These are phyloP conservation scores for Metschnikowia lachancei DNA, from an alignment of 805 yeast species.

Conservation along the genomic window DNA sequence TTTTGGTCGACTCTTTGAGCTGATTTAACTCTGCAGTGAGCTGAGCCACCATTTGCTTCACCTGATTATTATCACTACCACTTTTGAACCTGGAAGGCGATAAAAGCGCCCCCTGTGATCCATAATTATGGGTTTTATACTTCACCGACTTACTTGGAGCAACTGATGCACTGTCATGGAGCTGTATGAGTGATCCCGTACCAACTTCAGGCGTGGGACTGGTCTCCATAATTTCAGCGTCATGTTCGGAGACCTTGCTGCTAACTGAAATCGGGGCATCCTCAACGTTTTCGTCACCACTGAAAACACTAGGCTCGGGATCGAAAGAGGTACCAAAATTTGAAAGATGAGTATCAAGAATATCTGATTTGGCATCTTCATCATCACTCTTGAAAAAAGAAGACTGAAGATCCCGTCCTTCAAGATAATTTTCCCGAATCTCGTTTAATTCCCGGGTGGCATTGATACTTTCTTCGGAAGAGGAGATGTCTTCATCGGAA, in stretches of 20 bases:
- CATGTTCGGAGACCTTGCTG: background rate
- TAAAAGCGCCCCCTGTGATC: background rate
- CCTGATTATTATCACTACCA: conserved; percentile 18
- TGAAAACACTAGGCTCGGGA: background rate
- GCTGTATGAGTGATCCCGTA: conserved; percentile 1
- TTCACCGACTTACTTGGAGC: background rate
- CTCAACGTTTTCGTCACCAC: background rate
- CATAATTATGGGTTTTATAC: background rate
- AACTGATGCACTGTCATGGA: background rate
- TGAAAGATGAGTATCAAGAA: background rate
- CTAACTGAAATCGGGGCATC: background rate
- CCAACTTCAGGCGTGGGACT: conserved; percentile 2
- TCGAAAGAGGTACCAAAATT: conserved; percentile 2
- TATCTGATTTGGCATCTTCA: background rate
- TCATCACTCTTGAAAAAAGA: background rate
- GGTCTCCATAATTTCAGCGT: background rate
- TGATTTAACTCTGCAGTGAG: conserved; percentile 33
- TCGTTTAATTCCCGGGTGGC: conserved; percentile 10
- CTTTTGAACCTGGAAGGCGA: background rate
- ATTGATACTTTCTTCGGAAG: conserved; percentile 21
- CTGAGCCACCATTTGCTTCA: conserved; percentile 32
- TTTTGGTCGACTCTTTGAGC: conserved; percentile 34
- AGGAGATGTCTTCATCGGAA: conserved; percentile 31
- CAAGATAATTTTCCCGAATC: conserved; percentile 3
- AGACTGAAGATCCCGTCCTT: background rate